Evolutionary conservation across 2,329 filamentous ascomycete species (phyloP).

Genomic region (Chaetomium sp.): DNA sequence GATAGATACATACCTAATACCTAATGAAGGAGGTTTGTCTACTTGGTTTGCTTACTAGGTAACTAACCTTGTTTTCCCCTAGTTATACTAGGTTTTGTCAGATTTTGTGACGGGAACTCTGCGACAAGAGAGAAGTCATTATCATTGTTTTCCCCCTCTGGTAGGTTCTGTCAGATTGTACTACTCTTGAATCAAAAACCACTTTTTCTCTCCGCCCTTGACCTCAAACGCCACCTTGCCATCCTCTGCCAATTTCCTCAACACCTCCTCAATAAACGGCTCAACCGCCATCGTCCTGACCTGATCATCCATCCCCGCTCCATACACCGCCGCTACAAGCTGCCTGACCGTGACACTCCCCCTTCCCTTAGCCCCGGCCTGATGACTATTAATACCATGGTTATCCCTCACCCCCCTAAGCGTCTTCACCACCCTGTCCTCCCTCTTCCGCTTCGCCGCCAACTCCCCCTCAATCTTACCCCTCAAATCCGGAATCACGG

Average conservation of each 20-base stretch:
- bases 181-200: slow-evolving; percentile 25
- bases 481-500: slow-evolving; percentile 32
- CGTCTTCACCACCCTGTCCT: slow-evolving; percentile 33
- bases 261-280: slow-evolving; percentile 37
- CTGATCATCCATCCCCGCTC: slow-evolving; percentile 30
- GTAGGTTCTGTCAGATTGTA: too few relatives aligned
- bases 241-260: slow-evolving; percentile 39
- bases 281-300: slow-evolving; percentile 34
- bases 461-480: slow-evolving; percentile 35
- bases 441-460: slow-evolving; percentile 32
- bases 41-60: too few relatives aligned
- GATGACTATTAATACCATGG: too few relatives aligned
- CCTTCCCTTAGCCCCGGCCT: slow-evolving; percentile 13
- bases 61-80: too few relatives aligned
- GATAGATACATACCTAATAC: too few relatives aligned
- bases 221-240: slow-evolving; percentile 36
- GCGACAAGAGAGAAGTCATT: too few relatives aligned
- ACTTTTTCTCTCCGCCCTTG: slow-evolving; percentile 31
- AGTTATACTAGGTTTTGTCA: too few relatives aligned
- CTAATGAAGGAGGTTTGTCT: too few relatives aligned
- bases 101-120: too few relatives aligned
- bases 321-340: slow-evolving; percentile 39
- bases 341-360: slow-evolving; percentile 34
- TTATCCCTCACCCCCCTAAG: slow-evolving; percentile 22
- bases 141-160: too few relatives aligned